These are phyloP conservation scores for Penicillium sp. DNA, from an alignment of 2,329 filamentous ascomycete genomes.

Conservation along the genomic window DNA sequence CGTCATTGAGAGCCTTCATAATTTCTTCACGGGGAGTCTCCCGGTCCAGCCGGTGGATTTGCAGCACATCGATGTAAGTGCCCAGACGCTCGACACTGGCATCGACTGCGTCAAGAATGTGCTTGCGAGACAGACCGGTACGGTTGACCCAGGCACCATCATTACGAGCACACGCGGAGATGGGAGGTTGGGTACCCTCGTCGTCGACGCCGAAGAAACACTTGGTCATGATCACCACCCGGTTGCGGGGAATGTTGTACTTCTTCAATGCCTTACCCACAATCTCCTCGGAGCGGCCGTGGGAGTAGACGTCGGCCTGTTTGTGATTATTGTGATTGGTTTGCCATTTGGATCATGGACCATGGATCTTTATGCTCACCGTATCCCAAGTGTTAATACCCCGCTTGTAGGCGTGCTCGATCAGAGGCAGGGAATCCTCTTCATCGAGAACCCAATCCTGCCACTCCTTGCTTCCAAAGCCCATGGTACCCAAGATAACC, in stretches of 20 bases:
- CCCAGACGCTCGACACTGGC: slow-evolving; percentile 53
- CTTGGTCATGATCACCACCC: slow-evolving; percentile 67
- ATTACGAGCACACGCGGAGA: slow-evolving; percentile 21
- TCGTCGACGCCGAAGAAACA: slow-evolving; percentile 39
- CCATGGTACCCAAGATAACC: slow-evolving; percentile 14
- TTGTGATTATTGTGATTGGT: not conserved
- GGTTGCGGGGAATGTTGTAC: slow-evolving; percentile 65
- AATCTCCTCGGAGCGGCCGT: slow-evolving; percentile 65
- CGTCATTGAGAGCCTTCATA: slow-evolving; percentile 51
- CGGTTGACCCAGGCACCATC: slow-evolving; percentile 34
- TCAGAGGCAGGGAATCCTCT: slow-evolving; percentile 27
- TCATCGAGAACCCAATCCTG: slow-evolving; percentile 21
- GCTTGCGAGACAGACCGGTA: slow-evolving; percentile 60
- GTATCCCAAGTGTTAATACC: slow-evolving; percentile 25
- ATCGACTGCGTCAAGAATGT: slow-evolving; percentile 66
- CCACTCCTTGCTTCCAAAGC: slow-evolving; percentile 6
- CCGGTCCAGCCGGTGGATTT: slow-evolving; percentile 53
- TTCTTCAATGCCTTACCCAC: slow-evolving; percentile 66
- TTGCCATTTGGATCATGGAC: not conserved
- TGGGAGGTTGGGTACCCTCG: not conserved
- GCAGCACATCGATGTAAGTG: slow-evolving; percentile 58
- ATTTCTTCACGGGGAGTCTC: slow-evolving; percentile 55
- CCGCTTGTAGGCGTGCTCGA: slow-evolving; percentile 25
- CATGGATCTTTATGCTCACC: not conserved
- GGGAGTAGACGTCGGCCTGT: slow-evolving; percentile 46